Base-by-base conservation (phyloP, 257 asterid species). In the Scutellaria barbata region DNA sequence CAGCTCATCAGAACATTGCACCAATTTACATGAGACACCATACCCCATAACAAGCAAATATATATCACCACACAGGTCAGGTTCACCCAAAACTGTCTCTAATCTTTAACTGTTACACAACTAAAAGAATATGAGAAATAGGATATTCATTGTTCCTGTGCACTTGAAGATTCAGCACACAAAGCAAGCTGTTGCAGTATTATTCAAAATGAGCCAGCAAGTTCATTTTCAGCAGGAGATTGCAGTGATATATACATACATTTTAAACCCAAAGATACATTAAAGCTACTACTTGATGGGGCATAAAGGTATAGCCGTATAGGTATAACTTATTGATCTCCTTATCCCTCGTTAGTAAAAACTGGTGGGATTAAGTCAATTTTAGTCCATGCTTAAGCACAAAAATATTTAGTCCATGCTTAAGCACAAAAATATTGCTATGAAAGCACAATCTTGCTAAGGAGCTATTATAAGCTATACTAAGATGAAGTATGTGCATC, bases 201-300 rank as follows among this genome's bases (percentile, higher is more conserved):
- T 14, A 14, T 57, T 45, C 20, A 52, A 59, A 41, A 54, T n/a
- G n/a, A 16, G 1, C 61, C 42, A 4, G 4, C 20, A 40, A 11
- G 30, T 25, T 30, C 18, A 47, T 3, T 45, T 57, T 70, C 16
- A 22, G 22, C 66, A 69, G 22, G 67, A 57, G 64, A 54, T 53
- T 33, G 11, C 11, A 5, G 42, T 25, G n/a, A 11, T 8, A 10
- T 7, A 8, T 42, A 42, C 47, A 42, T 42, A 42, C 11, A 22
- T 43, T 30, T 43, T 10, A 18, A 25, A 64, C 9, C 43, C 70
- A 13, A 22, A 48, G 12, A 65, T 22, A 8, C 22, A 43, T 48
- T n/a, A 8, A 10, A 53, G 50, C 12, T 10, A 40, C 52, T 40
- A 17, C 35, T 37, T 37, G 14, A 4, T 25, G 14, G 64, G 12